A percentile compares a stretch with the other conserved stretches of the same genome.
Evolutionary conservation across 2,329 filamentous ascomycete species (phyloP).

Genomic region (Zymoseptoria ardabiliae): DNA sequence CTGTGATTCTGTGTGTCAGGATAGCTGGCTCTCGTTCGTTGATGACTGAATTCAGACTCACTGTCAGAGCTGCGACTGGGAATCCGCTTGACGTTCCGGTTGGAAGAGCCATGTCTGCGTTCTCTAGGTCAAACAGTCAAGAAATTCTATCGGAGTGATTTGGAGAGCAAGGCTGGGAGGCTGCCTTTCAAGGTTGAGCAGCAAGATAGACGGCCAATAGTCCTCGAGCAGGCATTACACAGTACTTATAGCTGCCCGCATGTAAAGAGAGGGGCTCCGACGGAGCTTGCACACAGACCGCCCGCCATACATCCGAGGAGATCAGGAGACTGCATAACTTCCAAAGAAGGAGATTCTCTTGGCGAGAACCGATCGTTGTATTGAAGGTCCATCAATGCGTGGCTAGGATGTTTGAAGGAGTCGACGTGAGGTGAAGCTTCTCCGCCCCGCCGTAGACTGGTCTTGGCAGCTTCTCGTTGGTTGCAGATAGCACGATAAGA

Average conservation of each 20-base stretch:
- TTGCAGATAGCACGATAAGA: neutral
- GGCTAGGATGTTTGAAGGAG: neutral
- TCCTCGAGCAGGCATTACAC: neutral
- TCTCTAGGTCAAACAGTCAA: neutral
- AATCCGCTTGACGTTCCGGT: conserved; percentile 16
- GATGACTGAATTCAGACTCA: conserved; percentile 1
- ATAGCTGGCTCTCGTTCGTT: neutral
- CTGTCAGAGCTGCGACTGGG: conserved; percentile 18
- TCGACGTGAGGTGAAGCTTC: neutral
- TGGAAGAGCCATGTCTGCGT: neutral
- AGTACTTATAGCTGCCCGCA: neutral
- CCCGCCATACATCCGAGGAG: neutral
- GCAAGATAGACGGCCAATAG: neutral
- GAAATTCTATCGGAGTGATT: neutral
- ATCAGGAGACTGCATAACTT: neutral
- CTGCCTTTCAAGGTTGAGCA: neutral
- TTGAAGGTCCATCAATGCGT: neutral
- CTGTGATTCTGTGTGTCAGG: conserved; percentile 34
- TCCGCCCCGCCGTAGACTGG: neutral
- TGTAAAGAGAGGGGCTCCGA: neutral
- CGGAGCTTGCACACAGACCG: neutral
- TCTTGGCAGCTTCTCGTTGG: neutral
- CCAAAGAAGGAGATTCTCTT: neutral
- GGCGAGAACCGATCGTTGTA: neutral
- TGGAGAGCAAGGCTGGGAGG: neutral